A percentile compares a stretch with the other conserved stretches of the same genome.
These are phyloP conservation scores for Suillus subaureus DNA, from an alignment of 768 basidiomycete species.

Conservation along the genomic window DNA sequence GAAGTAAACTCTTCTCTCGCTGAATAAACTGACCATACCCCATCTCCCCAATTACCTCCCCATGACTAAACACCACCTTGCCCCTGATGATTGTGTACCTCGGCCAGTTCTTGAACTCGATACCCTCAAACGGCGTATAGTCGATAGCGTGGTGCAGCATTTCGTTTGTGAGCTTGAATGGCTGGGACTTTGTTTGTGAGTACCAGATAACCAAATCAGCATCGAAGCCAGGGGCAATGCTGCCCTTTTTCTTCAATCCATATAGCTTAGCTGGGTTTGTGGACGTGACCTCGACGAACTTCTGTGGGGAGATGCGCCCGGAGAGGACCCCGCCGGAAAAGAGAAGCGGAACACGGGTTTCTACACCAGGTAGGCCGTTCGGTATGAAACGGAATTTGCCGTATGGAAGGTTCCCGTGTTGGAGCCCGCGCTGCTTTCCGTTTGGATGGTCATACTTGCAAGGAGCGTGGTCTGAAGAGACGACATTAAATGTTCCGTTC, in stretches of 20 bases:
- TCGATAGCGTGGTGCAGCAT: constrained; percentile 32
- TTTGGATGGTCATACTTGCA: constrained; percentile 27
- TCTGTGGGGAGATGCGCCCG: constrained; percentile 29
- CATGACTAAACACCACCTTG: constrained; percentile 20
- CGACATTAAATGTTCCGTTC: constrained; percentile 30
- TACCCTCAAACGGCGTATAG: constrained; percentile 39
- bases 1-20: constrained; percentile 13
- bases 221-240: constrained; percentile 35
- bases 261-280: constrained; percentile 37
- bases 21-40: constrained; percentile 15
- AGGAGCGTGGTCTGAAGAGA: constrained; percentile 36
- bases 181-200: constrained; percentile 11
- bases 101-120: constrained; percentile 36
- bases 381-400: constrained; percentile 35
- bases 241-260: constrained; percentile 36
- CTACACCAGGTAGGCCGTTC: constrained; percentile 37
- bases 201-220: constrained; percentile 37
- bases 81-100: constrained; percentile 24
- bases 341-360: constrained; percentile 35
- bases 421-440: constrained; percentile 26
- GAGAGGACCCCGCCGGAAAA: constrained; percentile 33
- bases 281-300: constrained; percentile 37
- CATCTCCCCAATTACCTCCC: constrained; percentile 14
- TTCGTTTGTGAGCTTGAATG: constrained; percentile 22
- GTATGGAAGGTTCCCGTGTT: constrained; percentile 26